Conservation (phyloP, 805 yeast genomes). For the Lipomyces lipofer region DNA sequence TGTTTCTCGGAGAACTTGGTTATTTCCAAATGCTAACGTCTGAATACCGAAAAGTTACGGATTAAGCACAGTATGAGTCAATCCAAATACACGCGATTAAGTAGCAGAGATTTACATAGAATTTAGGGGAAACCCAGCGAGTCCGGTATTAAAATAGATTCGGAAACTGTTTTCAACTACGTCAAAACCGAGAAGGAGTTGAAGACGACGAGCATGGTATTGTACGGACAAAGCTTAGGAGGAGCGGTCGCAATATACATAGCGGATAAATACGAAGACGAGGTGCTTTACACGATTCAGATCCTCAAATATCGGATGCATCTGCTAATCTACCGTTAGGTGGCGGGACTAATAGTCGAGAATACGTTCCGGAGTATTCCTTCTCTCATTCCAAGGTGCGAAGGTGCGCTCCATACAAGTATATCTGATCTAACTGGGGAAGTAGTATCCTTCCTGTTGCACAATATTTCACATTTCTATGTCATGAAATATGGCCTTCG, state of each 20-base stretch:
- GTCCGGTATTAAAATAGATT: slow-evolving; percentile 76
- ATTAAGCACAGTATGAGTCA: slow-evolving; percentile 26
- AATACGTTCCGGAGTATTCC: slow-evolving; percentile 80
- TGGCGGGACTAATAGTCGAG: slow-evolving; percentile 73
- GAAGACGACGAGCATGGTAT: slow-evolving; percentile 53
- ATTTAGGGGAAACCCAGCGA: slow-evolving; percentile 79
- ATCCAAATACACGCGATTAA: too few species aligned
- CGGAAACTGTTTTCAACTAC: slow-evolving; percentile 66
- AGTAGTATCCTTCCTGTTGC: slow-evolving; percentile 74
- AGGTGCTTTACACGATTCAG: slow-evolving; percentile 31
- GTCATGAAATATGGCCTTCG: slow-evolving; percentile 83
- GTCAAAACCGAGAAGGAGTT: slow-evolving; percentile 56
- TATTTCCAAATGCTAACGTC: not conserved
- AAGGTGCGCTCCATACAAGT: not conserved
- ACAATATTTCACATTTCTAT: slow-evolving; percentile 55
- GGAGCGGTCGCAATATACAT: slow-evolving; percentile 91
- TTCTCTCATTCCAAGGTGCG: slow-evolving; percentile 50
- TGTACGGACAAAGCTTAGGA: slow-evolving; percentile 90
- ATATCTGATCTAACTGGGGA: slow-evolving; percentile 20
- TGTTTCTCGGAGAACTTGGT: too few species aligned
- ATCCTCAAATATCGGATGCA: not conserved
- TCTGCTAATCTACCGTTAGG: slow-evolving; percentile 33
- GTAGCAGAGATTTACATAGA: too few species aligned
- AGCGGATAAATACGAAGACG: slow-evolving; percentile 54
- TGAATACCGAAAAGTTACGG: too few species aligned